Conservation (phyloP, 192 early-diverging fungal species). For the Chytriomyces hyalinus region DNA sequence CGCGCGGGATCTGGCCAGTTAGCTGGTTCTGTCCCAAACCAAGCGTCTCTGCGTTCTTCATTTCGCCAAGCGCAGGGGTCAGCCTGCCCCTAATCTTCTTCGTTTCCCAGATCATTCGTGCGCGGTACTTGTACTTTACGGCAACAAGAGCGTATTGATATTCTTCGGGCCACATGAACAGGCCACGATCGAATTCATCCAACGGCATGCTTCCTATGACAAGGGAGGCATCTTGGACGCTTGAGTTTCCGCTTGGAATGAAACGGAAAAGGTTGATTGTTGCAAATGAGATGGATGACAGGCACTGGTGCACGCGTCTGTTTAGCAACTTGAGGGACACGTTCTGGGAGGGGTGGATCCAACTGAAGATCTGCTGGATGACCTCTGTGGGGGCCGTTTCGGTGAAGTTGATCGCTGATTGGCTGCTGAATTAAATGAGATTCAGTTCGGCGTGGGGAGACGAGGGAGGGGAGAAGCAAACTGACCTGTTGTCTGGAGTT, state of each 20-base stretch:
- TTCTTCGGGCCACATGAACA: neutral
- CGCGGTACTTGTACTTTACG: neutral
- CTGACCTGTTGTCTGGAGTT: too few relatives aligned
- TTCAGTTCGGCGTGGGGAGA: too few relatives aligned
- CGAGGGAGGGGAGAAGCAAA: too few relatives aligned
- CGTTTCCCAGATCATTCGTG: neutral
- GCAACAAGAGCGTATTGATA: neutral
- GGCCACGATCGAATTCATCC: neutral
- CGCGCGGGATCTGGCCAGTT: neutral
- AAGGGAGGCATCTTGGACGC: too few relatives aligned
- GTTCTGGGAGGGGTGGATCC: neutral
- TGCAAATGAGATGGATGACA: neutral
- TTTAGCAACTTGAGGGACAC: neutral
- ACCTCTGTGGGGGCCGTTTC: neutral
- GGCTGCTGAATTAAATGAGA: too few relatives aligned
- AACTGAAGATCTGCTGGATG: slow-evolving; percentile 2
- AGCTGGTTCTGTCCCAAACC: neutral
- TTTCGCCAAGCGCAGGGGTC: neutral
- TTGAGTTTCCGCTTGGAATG: neutral
- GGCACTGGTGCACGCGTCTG: neutral
- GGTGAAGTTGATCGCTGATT: neutral
- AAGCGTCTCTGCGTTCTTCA: neutral
- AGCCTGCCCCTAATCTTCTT: neutral
- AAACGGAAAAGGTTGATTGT: neutral
- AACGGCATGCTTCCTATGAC: neutral